These are phyloP conservation scores for Russula emetica DNA, from an alignment of 768 basidiomycete species.

Conservation along the genomic window DNA sequence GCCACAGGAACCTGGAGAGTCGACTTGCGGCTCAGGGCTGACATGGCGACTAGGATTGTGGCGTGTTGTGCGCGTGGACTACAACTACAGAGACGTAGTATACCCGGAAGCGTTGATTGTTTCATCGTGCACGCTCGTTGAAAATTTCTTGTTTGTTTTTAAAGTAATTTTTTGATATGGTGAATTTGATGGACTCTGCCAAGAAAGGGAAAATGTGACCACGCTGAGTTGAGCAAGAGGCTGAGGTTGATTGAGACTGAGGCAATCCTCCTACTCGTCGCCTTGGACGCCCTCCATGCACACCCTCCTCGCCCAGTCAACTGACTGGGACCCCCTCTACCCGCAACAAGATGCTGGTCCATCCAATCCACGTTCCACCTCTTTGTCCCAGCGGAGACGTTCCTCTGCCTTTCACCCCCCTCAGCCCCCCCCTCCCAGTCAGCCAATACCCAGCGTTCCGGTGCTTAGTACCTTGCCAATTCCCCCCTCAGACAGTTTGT, in stretches of 20 bases:
- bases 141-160: constrained; percentile 1
- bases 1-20: constrained; percentile 78
- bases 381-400: constrained; percentile 51
- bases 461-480: constrained; percentile 32
- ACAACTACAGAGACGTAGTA: constrained; percentile 23
- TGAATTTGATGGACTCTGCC: neutral
- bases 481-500: constrained; percentile 29
- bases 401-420: constrained; percentile 65
- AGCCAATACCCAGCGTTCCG: constrained; percentile 70
- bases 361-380: constrained; percentile 34
- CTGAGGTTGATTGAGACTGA: too few species aligned
- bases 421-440: constrained; percentile 64
- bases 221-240: neutral
- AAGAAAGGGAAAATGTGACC: constrained; percentile 14
- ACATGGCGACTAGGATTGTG: constrained; percentile 54
- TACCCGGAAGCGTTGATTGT: constrained; percentile 29
- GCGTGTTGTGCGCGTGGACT: constrained; percentile 8
- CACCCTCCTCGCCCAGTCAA: constrained; percentile 33
- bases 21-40: constrained; percentile 87
- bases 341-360: constrained; percentile 31
- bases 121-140: neutral
- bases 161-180: neutral
- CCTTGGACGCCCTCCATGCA: neutral
- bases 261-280: neutral
- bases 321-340: constrained; percentile 34